Evolutionary conservation across 164 flowering plant genomes (phyloP), one percentile per base, ranked within the genome.

Genomic region (Piper betle): DNA sequence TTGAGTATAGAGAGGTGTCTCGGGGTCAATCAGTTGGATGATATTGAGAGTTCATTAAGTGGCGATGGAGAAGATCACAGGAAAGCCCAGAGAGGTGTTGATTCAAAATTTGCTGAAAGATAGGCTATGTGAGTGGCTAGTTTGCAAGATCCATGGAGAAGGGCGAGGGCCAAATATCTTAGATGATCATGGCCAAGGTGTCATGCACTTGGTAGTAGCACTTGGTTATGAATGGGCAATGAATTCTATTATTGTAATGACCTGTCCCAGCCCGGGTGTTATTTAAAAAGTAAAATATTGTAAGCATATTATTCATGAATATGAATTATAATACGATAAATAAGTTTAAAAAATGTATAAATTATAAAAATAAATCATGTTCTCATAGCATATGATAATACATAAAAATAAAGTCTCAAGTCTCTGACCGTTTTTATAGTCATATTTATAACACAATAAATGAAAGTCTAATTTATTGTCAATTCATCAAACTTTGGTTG

Each of bases 171-270:
- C 81, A 7, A 64, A 73, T 70, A 37, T 79, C 53, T 70, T 78
- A 70, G 87, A 83, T 77, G 74, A 75, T 4, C 64, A 75, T 60
- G 91, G 95, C 37, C 86, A 75, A 74, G 92, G 92, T 52, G 78
- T 81, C 17, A 69, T 85, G 15, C 92, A 88, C 63, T 73, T 88
- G 69, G 87, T 84, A 43, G 84, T 92, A 71, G 78, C 90, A 63
- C 88, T 85, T 67, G 96, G 96, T 54, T 88, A 84, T 73, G 84
- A 72, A 25, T 85, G 90, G 90, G 90, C 86, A 25, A 75, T 88
- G 67, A 38, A 39, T 12, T 81, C 82, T 25, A 78, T 84, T 54
- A 69, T 82, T n/a, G n/a, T n/a, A n/a, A n/a, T n/a, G n/a, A n/a
- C n/a, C n/a, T n/a, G n/a, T n/a, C n/a, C n/a, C n/a, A n/a, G n/a